Evolutionary conservation across 305 asterid species (phyloP).

Genomic region (Fraxinus floribunda): DNA sequence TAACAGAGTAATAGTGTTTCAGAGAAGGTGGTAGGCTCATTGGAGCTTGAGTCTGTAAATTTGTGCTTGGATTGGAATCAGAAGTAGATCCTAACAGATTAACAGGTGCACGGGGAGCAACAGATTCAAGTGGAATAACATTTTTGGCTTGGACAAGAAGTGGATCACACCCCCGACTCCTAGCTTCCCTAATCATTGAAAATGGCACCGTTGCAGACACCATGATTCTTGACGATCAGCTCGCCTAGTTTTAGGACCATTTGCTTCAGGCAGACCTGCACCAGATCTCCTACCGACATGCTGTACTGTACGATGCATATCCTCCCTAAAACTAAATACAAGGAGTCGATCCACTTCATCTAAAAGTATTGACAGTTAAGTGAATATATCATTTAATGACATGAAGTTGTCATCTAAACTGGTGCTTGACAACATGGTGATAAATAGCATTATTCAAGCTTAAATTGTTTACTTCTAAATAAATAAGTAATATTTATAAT

Average conservation of each 20-base stretch:
- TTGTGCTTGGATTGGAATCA: constrained; percentile 34
- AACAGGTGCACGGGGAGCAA: constrained; percentile 42
- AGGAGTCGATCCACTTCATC: constrained; percentile 96
- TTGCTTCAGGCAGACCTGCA: constrained; percentile 32
- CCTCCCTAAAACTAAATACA: constrained; percentile 81
- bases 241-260: constrained; percentile 32
- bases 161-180: constrained; percentile 88
- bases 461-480: too few relatives aligned
- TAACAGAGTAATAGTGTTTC: constrained; percentile 66
- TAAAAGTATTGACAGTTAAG: constrained; percentile 57
- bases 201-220: constrained; percentile 97
- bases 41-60: constrained; percentile 40
- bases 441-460: too few relatives aligned
- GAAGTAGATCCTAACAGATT: constrained; percentile 38
- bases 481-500: too few relatives aligned
- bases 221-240: constrained; percentile 69
- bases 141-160: constrained; percentile 78
- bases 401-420: too few relatives aligned
- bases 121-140: constrained; percentile 57
- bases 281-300: constrained; percentile 86
- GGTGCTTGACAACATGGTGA: too few relatives aligned
- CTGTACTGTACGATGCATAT: constrained; percentile 79
- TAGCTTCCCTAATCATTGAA: constrained; percentile 83
- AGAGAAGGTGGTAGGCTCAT: constrained; percentile 83
- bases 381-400: too few relatives aligned